Evolutionary conservation across 2,329 filamentous ascomycete genomes (phyloP).

Genomic region (Reticulascus tulasneorum): DNA sequence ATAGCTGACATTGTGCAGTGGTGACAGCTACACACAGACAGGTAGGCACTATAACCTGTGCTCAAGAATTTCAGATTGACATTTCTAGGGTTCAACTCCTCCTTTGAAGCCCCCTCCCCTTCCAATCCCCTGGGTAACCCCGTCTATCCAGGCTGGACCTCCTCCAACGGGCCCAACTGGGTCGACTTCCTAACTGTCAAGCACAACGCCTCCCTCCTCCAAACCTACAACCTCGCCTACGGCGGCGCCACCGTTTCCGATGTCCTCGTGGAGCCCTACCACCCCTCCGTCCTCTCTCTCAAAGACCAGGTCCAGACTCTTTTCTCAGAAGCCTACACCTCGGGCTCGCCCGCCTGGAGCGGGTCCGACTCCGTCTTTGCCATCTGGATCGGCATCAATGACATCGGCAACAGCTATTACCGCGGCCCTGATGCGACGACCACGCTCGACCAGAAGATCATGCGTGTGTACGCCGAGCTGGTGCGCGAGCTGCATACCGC

Average conservation of each 20-base stretch:
- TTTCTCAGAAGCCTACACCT: slow-evolving; percentile 16
- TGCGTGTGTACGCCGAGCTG: slow-evolving; percentile 37
- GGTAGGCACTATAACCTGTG: neutral
- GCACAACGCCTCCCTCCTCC: slow-evolving; percentile 41
- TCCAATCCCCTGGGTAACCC: slow-evolving; percentile 62
- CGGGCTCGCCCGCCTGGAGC: slow-evolving; percentile 30
- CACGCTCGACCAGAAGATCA: slow-evolving; percentile 32
- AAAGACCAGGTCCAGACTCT: slow-evolving; percentile 43
- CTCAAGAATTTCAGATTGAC: neutral
- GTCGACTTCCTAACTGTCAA: slow-evolving; percentile 43
- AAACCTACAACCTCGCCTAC: slow-evolving; percentile 50
- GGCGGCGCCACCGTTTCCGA: slow-evolving; percentile 52
- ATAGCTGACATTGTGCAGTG: slow-evolving; percentile 13
- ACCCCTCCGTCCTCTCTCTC: slow-evolving; percentile 41
- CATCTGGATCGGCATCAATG: slow-evolving; percentile 54
- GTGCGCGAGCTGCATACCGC: slow-evolving; percentile 43
- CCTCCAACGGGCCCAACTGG: slow-evolving; percentile 48
- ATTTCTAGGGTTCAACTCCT: slow-evolving; percentile 47
- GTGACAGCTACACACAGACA: slow-evolving; percentile 28
- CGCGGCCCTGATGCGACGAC: slow-evolving; percentile 22
- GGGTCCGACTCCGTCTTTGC: slow-evolving; percentile 36
- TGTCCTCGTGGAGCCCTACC: slow-evolving; percentile 46
- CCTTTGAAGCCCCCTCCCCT: slow-evolving; percentile 43
- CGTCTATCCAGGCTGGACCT: slow-evolving; percentile 45
- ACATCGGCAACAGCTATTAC: slow-evolving; percentile 46